These are phyloP conservation scores for Cetraspora pellucida DNA, from an alignment of 192 early-diverging fungal species.

Conservation along the genomic window DNA sequence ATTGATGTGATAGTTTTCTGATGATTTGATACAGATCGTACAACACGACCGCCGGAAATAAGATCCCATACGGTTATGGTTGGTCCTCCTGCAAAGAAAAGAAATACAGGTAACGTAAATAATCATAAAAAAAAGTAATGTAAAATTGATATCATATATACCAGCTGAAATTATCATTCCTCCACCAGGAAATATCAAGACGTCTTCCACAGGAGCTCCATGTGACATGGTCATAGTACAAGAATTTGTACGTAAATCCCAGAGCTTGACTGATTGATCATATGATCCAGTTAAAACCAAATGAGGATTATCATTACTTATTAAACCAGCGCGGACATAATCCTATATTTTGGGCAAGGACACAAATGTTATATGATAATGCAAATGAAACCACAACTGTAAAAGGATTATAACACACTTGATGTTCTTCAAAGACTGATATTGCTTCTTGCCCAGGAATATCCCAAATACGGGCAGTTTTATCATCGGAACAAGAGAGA, in stretches of 20 bases:
- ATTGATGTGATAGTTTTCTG: constrained; percentile 95
- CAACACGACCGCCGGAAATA: constrained; percentile 73
- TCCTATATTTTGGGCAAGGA: constrained; percentile 50
- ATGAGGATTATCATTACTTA: constrained; percentile 76
- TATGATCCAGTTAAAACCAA: constrained; percentile 89
- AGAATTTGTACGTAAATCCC: constrained; percentile 80
- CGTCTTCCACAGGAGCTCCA: constrained; percentile 85
- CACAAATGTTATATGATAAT: neutral
- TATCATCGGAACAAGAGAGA: constrained; percentile 89
- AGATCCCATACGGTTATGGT: constrained; percentile 88
- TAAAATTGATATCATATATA: constrained; percentile 21
- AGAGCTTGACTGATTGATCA: constrained; percentile 92
- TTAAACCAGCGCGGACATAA: constrained; percentile 81
- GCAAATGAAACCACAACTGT: neutral
- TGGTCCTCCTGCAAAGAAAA: constrained; percentile 61
- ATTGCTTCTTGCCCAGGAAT: constrained; percentile 78
- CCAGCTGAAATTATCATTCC: constrained; percentile 74
- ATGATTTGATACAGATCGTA: constrained; percentile 84
- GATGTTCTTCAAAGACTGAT: constrained; percentile 75
- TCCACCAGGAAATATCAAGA: constrained; percentile 83
- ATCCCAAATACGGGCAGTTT: constrained; percentile 93
- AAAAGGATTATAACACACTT: constrained; percentile 37
- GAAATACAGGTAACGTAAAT: neutral
- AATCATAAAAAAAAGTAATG: neutral
- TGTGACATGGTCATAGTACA: constrained; percentile 80